Evolutionary conservation across 495 filamentous ascomycete species (phyloP), one percentile per base, ranked within the genome.

Genomic region (Trichocladium antarcticum): DNA sequence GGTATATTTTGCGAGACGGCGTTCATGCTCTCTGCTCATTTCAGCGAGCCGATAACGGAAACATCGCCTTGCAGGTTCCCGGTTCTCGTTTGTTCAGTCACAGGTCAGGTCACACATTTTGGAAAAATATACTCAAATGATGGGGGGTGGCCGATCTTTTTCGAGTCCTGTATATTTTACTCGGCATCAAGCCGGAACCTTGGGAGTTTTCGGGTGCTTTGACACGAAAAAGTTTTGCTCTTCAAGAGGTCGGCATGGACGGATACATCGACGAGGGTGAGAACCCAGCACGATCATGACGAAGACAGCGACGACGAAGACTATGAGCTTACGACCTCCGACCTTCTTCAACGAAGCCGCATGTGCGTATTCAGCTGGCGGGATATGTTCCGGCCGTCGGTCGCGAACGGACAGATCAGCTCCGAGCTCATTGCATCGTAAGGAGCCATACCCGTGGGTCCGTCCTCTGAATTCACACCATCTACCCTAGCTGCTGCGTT

Each of bases 151-250:
- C 45, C 15, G n/a, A 34, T 45, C 15, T 51, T 29, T 14, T 24
- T 42, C 35, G 16, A 28, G 16, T 45, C 32, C 1, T 22, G 42
- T 32, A 45, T 28, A 42, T 45, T 5, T 48, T 52, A 35, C 27
- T 43, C 40, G 40, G 45, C 45, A 39, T 39, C 11, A 27, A 16
- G 46, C 46, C 16, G 32, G 35, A 28, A 22, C 19, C 16, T 8
- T 17, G 11, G n/a, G n/a, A 32, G 16, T 10, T 32, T 14, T 32
- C 31, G 31, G 31, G 11, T 19, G 36, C 42, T 38, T n/a, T n/a
- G 34, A 35, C 17, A 12, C 20, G 12, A 41, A 54, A 54, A 54
- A 46, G 41, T 54, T 54, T 54, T 54, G 52, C 46, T 49, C 29
- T 54, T 45, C 19, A 5, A 29, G 12, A 20, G 34, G 21, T 17